Conservation (phyloP, 805 yeast genomes). For the Ogataea saltuana region DNA sequence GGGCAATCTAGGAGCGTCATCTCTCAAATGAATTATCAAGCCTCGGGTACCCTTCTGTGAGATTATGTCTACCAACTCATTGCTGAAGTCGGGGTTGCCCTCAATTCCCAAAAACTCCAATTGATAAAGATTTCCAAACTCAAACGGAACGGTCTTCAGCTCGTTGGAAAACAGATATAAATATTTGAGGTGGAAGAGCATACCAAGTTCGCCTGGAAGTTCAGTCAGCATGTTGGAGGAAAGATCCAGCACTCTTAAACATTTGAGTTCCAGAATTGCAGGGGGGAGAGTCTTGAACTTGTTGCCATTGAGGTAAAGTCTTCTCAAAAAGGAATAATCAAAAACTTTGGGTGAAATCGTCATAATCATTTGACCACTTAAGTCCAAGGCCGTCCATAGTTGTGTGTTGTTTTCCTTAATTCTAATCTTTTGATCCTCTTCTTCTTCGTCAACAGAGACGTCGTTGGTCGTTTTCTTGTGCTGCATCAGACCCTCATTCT, state of each 20-base stretch:
- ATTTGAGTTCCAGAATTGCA: conserved; percentile 63
- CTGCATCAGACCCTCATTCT: conserved; percentile 41
- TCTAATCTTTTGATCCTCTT: conserved; percentile 65
- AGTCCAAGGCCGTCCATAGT: conserved; percentile 91
- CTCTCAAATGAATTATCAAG: conserved; percentile 77
- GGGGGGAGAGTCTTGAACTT: conserved; percentile 68
- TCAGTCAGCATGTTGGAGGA: conserved; percentile 71
- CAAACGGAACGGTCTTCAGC: conserved; percentile 72
- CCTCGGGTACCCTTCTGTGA: conserved; percentile 85
- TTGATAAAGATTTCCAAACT: conserved; percentile 82
- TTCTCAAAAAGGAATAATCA: conserved; percentile 80
- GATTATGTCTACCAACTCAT: conserved; percentile 60
- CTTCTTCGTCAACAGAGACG: conserved; percentile 53
- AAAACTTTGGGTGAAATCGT: conserved; percentile 72
- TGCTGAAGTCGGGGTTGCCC: conserved; percentile 78
- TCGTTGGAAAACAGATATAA: conserved; percentile 87
- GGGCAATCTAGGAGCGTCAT: conserved; percentile 66
- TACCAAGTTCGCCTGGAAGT: conserved; percentile 84
- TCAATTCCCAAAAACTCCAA: conserved; percentile 88
- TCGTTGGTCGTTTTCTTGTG: conserved; percentile 37
- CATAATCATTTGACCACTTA: conserved; percentile 84
- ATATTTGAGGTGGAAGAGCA: conserved; percentile 75
- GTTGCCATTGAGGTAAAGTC: conserved; percentile 85
- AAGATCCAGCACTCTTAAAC: conserved; percentile 79
- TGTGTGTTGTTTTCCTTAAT: conserved; percentile 65